phyloP scores from a whole-genome alignment of 2,329 filamentous ascomycete genomes.

The Endocalyx cinctus region DNA sequence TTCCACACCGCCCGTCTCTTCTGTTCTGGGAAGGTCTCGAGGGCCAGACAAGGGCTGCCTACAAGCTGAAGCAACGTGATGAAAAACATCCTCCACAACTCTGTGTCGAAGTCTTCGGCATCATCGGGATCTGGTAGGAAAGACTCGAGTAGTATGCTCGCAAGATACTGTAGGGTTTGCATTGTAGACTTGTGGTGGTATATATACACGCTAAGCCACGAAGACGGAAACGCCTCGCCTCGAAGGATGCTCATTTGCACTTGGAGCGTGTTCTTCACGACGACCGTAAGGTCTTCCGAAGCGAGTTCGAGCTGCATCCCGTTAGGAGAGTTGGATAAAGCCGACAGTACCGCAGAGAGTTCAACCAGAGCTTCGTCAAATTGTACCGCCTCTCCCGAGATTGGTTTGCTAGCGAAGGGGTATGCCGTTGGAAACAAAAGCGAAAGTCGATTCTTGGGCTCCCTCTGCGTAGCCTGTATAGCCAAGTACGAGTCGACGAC shows the following conservation, averaged over 20 bases:
- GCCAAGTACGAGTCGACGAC: slow-evolving; percentile 84
- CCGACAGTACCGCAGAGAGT: slow-evolving; percentile 80
- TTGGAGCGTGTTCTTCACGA: slow-evolving; percentile 74
- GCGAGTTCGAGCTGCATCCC: slow-evolving; percentile 72
- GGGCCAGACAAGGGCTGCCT: slow-evolving; percentile 78
- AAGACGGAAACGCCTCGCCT: slow-evolving; percentile 81
- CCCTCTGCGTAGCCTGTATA: slow-evolving; percentile 55
- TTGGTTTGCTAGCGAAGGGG: slow-evolving; percentile 74
- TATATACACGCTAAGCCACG: slow-evolving; percentile 90
- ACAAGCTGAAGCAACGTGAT: slow-evolving; percentile 84
- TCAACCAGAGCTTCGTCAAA: slow-evolving; percentile 90
- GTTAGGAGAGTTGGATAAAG: slow-evolving; percentile 68
- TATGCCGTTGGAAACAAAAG: slow-evolving; percentile 86
- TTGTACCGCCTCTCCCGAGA: slow-evolving; percentile 48
- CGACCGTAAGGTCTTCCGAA: slow-evolving; percentile 67
- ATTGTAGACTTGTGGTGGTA: slow-evolving; percentile 90
- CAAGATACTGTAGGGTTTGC: slow-evolving; percentile 77
- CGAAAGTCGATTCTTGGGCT: slow-evolving; percentile 65
- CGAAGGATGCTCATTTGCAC: slow-evolving; percentile 86
- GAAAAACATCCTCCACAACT: slow-evolving; percentile 92
- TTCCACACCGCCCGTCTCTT: slow-evolving; percentile 97
- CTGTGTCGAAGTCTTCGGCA: slow-evolving; percentile 85
- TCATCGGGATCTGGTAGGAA: slow-evolving; percentile 88
- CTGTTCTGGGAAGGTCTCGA: slow-evolving; percentile 96
- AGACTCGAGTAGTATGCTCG: slow-evolving; percentile 71